A percentile compares a stretch with the other conserved stretches of the same genome.
Conservation (phyloP, 2,329 filamentous ascomycete species). For the Epichloe brachyelytri region DNA sequence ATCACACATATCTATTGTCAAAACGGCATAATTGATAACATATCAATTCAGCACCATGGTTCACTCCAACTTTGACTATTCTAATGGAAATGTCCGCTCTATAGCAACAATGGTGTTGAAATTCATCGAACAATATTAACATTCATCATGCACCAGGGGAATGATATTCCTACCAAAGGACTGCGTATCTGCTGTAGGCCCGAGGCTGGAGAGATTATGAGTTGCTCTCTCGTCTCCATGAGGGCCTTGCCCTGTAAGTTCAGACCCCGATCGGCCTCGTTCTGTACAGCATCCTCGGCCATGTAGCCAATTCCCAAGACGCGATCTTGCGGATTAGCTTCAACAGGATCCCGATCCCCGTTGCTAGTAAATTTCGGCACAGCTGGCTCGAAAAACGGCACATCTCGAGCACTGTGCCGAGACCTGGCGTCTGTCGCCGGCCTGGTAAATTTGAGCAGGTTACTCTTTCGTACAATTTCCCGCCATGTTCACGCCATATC, state of each 20-base stretch:
- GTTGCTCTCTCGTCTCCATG: constrained; percentile 36
- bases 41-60: neutral
- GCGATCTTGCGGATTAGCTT: constrained; percentile 45
- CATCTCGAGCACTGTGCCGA: constrained; percentile 9
- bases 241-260: constrained; percentile 53
- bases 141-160: too few species aligned
- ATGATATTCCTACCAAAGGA: too few species aligned
- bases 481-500: constrained; percentile 38
- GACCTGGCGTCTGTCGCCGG: too few species aligned
- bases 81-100: neutral
- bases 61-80: neutral
- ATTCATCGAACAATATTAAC: neutral
- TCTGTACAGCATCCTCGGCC: constrained; percentile 32
- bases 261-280: constrained; percentile 43
- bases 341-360: constrained; percentile 49
- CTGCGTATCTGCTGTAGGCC: too few species aligned
- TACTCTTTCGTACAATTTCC: constrained; percentile 45
- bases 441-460: constrained; percentile 43
- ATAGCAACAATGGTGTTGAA: neutral
- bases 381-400: too few species aligned
- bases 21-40: neutral
- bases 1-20: constrained; percentile 3
- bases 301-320: constrained; percentile 56
- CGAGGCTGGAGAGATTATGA: too few species aligned
- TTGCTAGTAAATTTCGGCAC: constrained; percentile 25